Percentiles rank a stretch among this genome's conserved stretches.
Conservation (phyloP, 2,329 filamentous ascomycete genomes). For the Hypoxylon sp. region DNA sequence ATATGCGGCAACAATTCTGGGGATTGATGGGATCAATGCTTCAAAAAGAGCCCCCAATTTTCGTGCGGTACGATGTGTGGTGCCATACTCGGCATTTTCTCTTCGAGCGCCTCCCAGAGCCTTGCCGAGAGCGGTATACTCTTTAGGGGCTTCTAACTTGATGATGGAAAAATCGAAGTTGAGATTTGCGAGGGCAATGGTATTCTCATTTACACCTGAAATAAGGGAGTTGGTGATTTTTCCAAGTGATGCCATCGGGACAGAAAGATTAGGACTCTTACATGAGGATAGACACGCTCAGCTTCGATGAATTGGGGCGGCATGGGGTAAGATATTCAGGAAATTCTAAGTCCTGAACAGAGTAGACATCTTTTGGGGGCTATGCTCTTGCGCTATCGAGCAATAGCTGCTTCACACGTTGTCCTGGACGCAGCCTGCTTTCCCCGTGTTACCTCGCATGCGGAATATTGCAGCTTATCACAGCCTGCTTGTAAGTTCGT, state of each 20-base stretch:
- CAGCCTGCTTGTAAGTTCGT: background rate
- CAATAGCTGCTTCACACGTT: background rate
- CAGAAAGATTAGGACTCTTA: background rate
- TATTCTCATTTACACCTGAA: constrained; percentile 25
- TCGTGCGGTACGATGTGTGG: constrained; percentile 55
- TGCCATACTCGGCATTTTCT: constrained; percentile 56
- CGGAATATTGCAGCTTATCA: background rate
- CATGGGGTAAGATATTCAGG: background rate
- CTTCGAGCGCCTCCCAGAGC: constrained; percentile 51
- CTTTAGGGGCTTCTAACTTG: constrained; percentile 57
- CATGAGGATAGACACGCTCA: background rate
- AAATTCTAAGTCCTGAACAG: background rate
- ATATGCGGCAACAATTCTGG: constrained; percentile 51
- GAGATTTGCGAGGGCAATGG: constrained; percentile 41
- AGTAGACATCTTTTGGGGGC: background rate
- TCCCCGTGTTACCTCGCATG: background rate
- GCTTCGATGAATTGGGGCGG: background rate
- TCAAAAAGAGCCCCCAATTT: constrained; percentile 58
- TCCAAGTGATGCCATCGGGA: background rate
- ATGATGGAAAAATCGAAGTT: constrained; percentile 60
- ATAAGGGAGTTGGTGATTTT: background rate
- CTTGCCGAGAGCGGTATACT: constrained; percentile 53
- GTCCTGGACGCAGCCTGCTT: background rate
- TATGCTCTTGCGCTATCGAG: background rate
- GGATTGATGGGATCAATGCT: constrained; percentile 50